Evolutionary conservation across 495 filamentous ascomycete species (phyloP).

Genomic region (Achaetomiella virescens): DNA sequence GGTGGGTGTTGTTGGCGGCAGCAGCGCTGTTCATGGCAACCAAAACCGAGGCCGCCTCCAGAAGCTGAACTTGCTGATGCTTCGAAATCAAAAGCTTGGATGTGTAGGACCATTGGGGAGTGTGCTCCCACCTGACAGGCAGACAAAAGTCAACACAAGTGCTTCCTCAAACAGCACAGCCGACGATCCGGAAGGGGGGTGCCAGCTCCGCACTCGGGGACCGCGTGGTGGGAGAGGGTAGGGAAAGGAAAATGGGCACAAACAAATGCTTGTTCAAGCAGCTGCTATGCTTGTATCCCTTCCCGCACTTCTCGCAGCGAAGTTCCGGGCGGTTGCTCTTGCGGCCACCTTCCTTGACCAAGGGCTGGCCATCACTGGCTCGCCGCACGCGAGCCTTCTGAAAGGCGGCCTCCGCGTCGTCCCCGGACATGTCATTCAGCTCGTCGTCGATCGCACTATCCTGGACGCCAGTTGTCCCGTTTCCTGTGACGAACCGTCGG

Average conservation of each 20-base stretch:
- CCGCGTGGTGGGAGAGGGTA: constrained; percentile 37
- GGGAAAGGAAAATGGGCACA: constrained; percentile 60
- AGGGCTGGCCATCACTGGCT: constrained; percentile 79
- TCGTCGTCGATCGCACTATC: constrained; percentile 58
- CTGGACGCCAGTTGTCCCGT: constrained; percentile 35
- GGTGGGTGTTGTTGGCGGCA: constrained; percentile 45
- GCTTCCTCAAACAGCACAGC: constrained; percentile 19
- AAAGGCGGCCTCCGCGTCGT: constrained; percentile 51
- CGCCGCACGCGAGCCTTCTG: constrained; percentile 67
- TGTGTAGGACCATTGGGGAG: constrained; percentile 94
- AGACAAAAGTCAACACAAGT: constrained; percentile 39
- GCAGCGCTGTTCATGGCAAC: constrained; percentile 75
- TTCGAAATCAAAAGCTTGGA: constrained; percentile 98
- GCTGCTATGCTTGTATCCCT: constrained; percentile 99
- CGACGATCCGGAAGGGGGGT: constrained; percentile 14
- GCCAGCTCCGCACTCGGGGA: constrained; percentile 25
- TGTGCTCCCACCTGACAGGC: constrained; percentile 92
- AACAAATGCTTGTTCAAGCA: constrained; percentile 99
- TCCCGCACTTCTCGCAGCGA: constrained; percentile 96
- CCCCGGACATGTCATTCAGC: constrained; percentile 49
- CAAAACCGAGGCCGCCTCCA: constrained; percentile 92
- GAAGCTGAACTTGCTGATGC: constrained; percentile 96
- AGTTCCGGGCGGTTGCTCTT: constrained; percentile 72
- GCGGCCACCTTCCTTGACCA: constrained; percentile 66
- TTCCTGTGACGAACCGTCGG: constrained; percentile 35